Evolutionary conservation across 495 filamentous ascomycete genomes (phyloP).

Genomic region (Cercophora newfieldiana): DNA sequence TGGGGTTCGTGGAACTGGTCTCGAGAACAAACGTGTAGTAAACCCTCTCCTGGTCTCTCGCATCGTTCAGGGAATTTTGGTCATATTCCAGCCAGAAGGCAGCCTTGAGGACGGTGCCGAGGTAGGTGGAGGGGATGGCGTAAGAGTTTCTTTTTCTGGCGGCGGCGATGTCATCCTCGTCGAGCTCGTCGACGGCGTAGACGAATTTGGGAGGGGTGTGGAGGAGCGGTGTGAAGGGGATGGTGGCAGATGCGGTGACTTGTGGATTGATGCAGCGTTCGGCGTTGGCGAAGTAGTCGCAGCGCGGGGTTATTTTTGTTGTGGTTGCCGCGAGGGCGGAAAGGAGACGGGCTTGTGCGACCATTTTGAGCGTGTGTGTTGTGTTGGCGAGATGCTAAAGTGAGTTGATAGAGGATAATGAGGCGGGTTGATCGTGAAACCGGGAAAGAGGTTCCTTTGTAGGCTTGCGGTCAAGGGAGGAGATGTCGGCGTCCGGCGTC

Average conservation of each 20-base stretch:
- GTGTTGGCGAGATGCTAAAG: neutral
- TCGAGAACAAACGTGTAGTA: conserved; percentile 4
- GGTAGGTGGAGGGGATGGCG: conserved; percentile 1
- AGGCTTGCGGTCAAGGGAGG: too few relatives aligned
- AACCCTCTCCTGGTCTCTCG: neutral
- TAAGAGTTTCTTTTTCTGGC: neutral
- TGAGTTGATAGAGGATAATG: neutral
- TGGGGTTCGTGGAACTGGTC: neutral
- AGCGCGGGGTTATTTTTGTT: neutral
- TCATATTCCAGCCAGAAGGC: conserved; percentile 8
- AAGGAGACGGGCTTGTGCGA: conserved; percentile 1
- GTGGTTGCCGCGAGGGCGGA: neutral
- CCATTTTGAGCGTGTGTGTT: neutral
- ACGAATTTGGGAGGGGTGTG: conserved; percentile 2
- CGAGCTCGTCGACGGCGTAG: conserved; percentile 8
- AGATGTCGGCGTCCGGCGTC: neutral
- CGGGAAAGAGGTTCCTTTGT: neutral
- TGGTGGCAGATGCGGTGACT: neutral
- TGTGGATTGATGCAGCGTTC: conserved; percentile 1
- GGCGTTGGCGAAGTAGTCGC: conserved; percentile 5
- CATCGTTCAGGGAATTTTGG: neutral
- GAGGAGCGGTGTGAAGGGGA: conserved; percentile 8
- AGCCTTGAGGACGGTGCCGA: conserved; percentile 7
- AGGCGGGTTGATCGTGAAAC: neutral
- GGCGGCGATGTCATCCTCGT: neutral